Percentiles rank a stretch among this genome's conserved stretches.
Conservation (phyloP, 2,329 filamentous ascomycete species). For the Colletotrichum spaethianum region DNA sequence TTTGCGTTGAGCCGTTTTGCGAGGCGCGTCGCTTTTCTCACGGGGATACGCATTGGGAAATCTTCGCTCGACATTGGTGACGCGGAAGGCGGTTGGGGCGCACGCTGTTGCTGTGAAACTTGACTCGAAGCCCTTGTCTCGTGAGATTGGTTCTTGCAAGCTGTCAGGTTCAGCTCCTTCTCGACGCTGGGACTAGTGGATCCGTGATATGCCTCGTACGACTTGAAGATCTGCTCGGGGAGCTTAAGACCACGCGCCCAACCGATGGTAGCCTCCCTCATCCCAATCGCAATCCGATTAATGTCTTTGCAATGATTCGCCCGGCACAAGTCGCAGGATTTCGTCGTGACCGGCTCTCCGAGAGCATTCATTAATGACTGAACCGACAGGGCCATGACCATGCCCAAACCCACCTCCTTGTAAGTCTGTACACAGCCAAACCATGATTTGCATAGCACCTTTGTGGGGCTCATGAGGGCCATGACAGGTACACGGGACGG, state of each 20-base stretch:
- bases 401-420: not conserved
- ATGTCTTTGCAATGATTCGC: not conserved
- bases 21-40: not conserved
- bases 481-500: not conserved
- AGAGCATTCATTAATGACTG: conserved; percentile 7
- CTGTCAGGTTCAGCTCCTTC: no score
- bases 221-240: conserved; percentile 6
- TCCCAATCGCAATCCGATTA: not conserved
- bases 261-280: not conserved
- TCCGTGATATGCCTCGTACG: not conserved
- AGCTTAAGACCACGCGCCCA: not conserved
- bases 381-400: not conserved
- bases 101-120: not conserved
- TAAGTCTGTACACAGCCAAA: not conserved
- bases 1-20: not conserved
- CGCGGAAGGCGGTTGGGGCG: not conserved
- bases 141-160: not conserved
- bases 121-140: no score
- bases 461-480: not conserved
- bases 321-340: not conserved
- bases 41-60: not conserved
- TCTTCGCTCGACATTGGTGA: not conserved
- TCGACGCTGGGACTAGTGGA: not conserved
- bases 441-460: not conserved
- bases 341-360: not conserved